phyloP scores from a whole-genome alignment of 495 filamentous ascomycete species.

The Aspergillus avenaceus region DNA sequence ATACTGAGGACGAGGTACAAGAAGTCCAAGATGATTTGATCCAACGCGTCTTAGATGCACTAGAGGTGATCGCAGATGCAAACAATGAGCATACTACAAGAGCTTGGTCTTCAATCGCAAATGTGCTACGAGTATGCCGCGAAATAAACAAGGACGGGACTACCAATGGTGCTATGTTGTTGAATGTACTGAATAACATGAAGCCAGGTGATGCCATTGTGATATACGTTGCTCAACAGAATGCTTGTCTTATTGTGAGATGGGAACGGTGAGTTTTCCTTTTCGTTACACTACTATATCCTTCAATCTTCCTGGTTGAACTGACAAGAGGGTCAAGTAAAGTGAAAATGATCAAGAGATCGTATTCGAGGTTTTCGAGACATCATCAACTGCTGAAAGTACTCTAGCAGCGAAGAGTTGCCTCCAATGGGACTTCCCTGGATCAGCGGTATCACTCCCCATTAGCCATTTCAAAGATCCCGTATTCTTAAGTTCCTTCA shows the following conservation, averaged over 20 bases:
- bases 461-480: constrained; percentile 29
- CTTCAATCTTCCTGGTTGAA: background rate
- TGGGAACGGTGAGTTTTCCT: constrained; percentile 37
- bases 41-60: constrained; percentile 29
- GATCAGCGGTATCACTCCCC: constrained; percentile 35
- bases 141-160: constrained; percentile 26
- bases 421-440: constrained; percentile 45
- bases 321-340: background rate
- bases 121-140: constrained; percentile 27
- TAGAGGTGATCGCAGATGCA: constrained; percentile 16
- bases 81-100: constrained; percentile 12
- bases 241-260: constrained; percentile 51
- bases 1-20: constrained; percentile 26
- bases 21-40: constrained; percentile 32
- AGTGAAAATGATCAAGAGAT: constrained; percentile 11
- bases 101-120: constrained; percentile 26
- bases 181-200: constrained; percentile 30
- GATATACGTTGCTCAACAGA: constrained; percentile 49
- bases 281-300: no score
- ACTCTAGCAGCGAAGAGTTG: constrained; percentile 40
- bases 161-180: constrained; percentile 33
- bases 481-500: constrained; percentile 45
- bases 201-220: constrained; percentile 31
- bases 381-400: constrained; percentile 44
- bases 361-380: constrained; percentile 55